phyloP scores from a whole-genome alignment of 129 eudicot species.

The Helianthus annuus region HanXRQr2.0-SUNRISE NC_035435.2:85268376-85268875 shows the following conservation, averaged over 20 bases:
- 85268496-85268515: too few species aligned
- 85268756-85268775: background rate
- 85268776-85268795: background rate
- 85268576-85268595: background rate
- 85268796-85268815: background rate
- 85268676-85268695: background rate
- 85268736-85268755: background rate
- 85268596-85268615: background rate
- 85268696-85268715: background rate
- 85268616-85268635: background rate
- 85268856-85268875: background rate
- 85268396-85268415: too few species aligned
- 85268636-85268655: constrained; percentile 18
- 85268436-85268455: too few species aligned
- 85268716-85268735: constrained; percentile 6
- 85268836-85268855: constrained; percentile 18
- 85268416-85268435: too few species aligned
- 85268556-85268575: background rate
- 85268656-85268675: background rate
- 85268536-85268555: background rate
- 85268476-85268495: too few species aligned
- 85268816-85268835: background rate
- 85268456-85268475: too few species aligned
- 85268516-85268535: too few species aligned
- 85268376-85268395: too few species aligned